Conservation (phyloP, 73 alveolate species). For the Paramecium bursaria region DNA sequence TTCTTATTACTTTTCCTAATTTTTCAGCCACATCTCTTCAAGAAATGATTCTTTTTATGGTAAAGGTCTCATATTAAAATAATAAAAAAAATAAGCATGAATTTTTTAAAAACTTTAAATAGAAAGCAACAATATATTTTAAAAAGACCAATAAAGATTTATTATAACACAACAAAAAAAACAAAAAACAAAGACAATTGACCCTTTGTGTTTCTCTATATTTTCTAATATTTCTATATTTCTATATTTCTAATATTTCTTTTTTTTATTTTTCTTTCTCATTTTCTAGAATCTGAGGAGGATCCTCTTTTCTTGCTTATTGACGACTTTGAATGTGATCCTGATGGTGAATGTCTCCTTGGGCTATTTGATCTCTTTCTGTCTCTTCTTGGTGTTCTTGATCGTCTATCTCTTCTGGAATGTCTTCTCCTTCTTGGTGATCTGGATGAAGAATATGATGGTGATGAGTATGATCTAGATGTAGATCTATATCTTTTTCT, state of each 20-base stretch:
- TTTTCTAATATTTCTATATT: too few species aligned
- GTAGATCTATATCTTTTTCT: constrained; percentile 54
- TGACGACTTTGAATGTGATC: too few species aligned
- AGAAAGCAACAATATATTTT: constrained; percentile 1
- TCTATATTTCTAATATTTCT: not conserved
- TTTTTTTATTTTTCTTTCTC: not conserved
- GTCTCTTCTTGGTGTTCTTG: constrained; percentile 1
- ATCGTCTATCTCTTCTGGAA: constrained; percentile 24
- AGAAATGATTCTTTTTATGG: not conserved
- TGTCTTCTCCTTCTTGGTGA: constrained; percentile 47
- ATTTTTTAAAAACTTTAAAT: not conserved
- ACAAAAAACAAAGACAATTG: too few species aligned
- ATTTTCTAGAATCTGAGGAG: not conserved
- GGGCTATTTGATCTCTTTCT: constrained; percentile 22
- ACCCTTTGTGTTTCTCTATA: too few species aligned
- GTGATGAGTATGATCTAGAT: constrained; percentile 24
- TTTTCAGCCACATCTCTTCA: not conserved
- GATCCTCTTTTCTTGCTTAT: too few species aligned
- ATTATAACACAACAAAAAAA: not conserved
- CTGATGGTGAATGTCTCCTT: not conserved
- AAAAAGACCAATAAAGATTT: not conserved
- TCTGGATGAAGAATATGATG: constrained; percentile 47
- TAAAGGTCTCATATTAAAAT: not conserved
- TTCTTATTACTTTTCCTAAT: not conserved
- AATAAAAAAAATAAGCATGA: not conserved